Evolutionary conservation across 1,284 basidiomycete species (phyloP).

Genomic region (Inonotus hispidus): DNA sequence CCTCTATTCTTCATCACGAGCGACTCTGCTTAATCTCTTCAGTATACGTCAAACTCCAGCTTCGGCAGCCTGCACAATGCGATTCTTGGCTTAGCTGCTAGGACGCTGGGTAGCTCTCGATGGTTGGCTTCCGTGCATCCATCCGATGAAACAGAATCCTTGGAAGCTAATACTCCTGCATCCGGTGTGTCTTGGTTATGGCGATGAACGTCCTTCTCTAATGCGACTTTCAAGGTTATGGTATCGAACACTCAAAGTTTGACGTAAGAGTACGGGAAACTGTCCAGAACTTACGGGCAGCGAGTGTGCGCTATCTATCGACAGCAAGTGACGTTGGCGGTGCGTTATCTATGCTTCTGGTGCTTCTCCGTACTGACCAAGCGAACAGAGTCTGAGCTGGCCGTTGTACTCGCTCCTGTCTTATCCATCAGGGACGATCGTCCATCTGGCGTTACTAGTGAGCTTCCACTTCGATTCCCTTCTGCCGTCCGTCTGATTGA

Average conservation of each 20-base stretch:
- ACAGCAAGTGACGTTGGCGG: conserved; percentile 65
- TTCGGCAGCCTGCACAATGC: conserved; percentile 84
- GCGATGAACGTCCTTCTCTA: conserved; percentile 21
- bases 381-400: conserved; percentile 55
- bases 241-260: conserved; percentile 48
- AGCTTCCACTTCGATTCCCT: conserved; percentile 21
- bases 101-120: conserved; percentile 59
- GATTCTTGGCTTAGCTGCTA: conserved; percentile 71
- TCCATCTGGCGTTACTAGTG: conserved; percentile 36
- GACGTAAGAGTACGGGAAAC: conserved; percentile 46
- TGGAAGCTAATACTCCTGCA: conserved; percentile 47
- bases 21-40: conserved; percentile 3
- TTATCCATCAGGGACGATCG: conserved; percentile 46
- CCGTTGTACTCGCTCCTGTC: conserved; percentile 57
- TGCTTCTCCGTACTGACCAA: not conserved
- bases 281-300: conserved; percentile 51
- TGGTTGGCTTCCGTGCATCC: conserved; percentile 62
- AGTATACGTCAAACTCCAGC: conserved; percentile 62
- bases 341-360: conserved; percentile 22
- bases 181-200: conserved; percentile 36
- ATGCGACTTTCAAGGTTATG: conserved; percentile 38
- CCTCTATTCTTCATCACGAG: not conserved
- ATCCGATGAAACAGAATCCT: conserved; percentile 64
- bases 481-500: conserved; percentile 18
- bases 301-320: conserved; percentile 62